Conservation (phyloP, 768 basidiomycete genomes). For the Clavaria fumosa region DNA sequence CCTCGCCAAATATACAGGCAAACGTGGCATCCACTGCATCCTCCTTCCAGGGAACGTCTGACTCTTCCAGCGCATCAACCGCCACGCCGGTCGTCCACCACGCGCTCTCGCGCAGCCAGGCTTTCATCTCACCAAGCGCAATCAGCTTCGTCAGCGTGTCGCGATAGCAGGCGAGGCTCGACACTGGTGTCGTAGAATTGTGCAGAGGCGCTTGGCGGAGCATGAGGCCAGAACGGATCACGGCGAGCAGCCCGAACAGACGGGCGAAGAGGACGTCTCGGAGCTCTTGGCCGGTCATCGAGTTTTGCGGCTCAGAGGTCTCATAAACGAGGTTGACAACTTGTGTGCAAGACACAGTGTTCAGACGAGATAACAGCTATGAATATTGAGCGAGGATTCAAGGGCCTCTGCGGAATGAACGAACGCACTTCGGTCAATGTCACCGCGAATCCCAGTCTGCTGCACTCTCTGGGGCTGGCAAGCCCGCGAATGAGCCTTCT, state of each 20-base stretch:
- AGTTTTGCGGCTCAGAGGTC: slow-evolving; percentile 52
- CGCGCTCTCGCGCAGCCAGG: slow-evolving; percentile 81
- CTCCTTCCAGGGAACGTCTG: slow-evolving; percentile 55
- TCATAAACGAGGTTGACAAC: slow-evolving; percentile 64
- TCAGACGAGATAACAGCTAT: slow-evolving; percentile 65
- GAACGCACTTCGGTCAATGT: slow-evolving; percentile 77
- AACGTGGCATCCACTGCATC: slow-evolving; percentile 40
- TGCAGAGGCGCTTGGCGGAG: slow-evolving; percentile 43
- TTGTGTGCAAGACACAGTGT: slow-evolving; percentile 63
- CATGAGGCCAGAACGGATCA: slow-evolving; percentile 76
- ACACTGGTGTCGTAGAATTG: slow-evolving; percentile 38
- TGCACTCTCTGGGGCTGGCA: slow-evolving; percentile 85
- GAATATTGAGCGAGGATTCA: slow-evolving; percentile 6
- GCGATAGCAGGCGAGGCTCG: slow-evolving; percentile 43
- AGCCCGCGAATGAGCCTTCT: slow-evolving; percentile 76
- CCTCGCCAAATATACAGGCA: slow-evolving; percentile 36
- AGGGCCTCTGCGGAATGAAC: slow-evolving; percentile 4
- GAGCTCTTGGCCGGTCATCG: slow-evolving; percentile 83
- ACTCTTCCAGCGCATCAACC: slow-evolving; percentile 40
- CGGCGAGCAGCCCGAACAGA: slow-evolving; percentile 74
- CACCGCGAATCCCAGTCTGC: slow-evolving; percentile 88
- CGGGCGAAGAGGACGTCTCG: slow-evolving; percentile 86
- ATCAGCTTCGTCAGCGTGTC: slow-evolving; percentile 46
- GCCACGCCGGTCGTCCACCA: slow-evolving; percentile 71
- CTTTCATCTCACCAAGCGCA: slow-evolving; percentile 64